phyloP scores from a whole-genome alignment of 805 yeast species.

The Saturnispora quitensis region DNA sequence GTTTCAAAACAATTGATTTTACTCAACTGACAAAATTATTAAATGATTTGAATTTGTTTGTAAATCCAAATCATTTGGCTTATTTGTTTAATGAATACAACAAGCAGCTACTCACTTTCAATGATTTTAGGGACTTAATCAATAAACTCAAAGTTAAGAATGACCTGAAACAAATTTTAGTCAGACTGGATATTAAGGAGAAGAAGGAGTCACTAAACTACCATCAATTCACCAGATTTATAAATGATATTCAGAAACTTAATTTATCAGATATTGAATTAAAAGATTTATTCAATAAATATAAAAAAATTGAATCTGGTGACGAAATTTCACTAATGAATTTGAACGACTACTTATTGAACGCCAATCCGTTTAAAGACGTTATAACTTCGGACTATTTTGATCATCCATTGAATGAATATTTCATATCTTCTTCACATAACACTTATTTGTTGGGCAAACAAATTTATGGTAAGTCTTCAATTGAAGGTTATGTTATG shows the following conservation, averaged over 20 bases:
- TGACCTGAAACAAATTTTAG: conserved; percentile 44
- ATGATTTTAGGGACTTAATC: conserved; percentile 71
- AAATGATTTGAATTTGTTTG: conserved; percentile 56
- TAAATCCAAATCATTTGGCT: conserved; percentile 44
- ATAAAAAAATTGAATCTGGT: background rate
- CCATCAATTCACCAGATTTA: background rate
- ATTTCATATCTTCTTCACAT: conserved; percentile 88
- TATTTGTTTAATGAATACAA: conserved; percentile 49
- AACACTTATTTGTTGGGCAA: conserved; percentile 86
- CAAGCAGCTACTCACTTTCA: conserved; percentile 51
- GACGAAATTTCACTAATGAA: conserved; percentile 19
- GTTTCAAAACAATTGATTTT: conserved; percentile 8
- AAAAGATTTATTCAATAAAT: background rate
- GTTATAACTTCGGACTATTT: conserved; percentile 29
- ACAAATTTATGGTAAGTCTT: conserved; percentile 79
- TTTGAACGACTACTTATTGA: conserved; percentile 23
- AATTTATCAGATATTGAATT: background rate
- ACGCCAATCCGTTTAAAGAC: conserved; percentile 23
- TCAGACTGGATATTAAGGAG: conserved; percentile 30
- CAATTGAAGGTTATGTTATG: conserved; percentile 81
- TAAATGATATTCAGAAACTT: background rate
- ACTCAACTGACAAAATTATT: conserved; percentile 1
- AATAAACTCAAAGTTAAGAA: conserved; percentile 50
- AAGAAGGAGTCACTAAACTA: background rate
- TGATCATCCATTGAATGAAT: conserved; percentile 67